Evolutionary conservation across 192 early-diverging fungal genomes (phyloP), one percentile per base, ranked within the genome.

Genomic region (Coemansia sp.): DNA sequence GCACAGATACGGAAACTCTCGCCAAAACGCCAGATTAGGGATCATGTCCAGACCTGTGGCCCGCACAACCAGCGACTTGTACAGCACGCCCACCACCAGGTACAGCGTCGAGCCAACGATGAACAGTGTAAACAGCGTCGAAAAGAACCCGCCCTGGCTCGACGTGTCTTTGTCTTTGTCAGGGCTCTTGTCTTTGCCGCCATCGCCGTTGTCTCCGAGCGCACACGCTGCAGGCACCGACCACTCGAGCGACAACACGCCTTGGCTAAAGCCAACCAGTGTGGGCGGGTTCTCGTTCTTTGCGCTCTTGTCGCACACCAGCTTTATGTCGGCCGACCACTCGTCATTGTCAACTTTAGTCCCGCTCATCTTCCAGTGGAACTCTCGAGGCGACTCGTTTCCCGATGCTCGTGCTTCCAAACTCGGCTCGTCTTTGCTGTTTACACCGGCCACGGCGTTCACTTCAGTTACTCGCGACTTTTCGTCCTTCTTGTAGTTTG

Each of bases 351-450:
- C 71, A 23, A 74, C 68, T 22, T 59, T 34, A 2, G 64, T 56
- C 10, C 81, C 81, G 1, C 38, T 38, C 71, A 82, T 71, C 60
- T 69, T 74, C 81, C 81, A 82, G 56, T 73, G 71, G 59, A 79
- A 69, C 53, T 73, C 67, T 14, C 19, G 28, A 4, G 69, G 72
- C 49, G 44, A 56, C 11, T 73, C 65, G 60, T 51, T 66, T 5
- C 65, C 74, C 28, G 59, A 58, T 9, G 62, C 37, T 25, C 54
- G 69, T 26, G 74, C 69, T 62, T 74, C 70, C 7, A 77, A 53
- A 0, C 49, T 57, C 0, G 80, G 75, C 42, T 50, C 62, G 26
- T 57, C 62, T 19, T 48, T 38, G 44, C 60, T 69, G 25, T 47
- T 8, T 0, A 26, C 54, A 28, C 81, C 81, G 6, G 71, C 72